phyloP scores from a whole-genome alignment of 2,329 filamentous ascomycete species.

The Phialophora macrospora region DNA sequence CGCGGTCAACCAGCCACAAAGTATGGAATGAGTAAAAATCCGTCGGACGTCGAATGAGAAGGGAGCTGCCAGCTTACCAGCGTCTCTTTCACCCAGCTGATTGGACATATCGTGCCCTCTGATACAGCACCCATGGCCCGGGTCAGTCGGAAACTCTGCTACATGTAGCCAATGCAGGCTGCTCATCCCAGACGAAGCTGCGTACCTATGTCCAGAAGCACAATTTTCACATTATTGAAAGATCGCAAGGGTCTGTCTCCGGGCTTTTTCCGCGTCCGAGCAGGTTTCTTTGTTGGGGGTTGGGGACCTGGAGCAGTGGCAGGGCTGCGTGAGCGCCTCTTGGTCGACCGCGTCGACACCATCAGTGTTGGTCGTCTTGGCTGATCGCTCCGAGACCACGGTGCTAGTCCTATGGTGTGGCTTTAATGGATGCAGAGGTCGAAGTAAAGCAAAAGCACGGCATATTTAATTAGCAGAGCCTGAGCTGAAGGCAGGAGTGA shows the following conservation, averaged over 20 bases:
- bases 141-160: conserved; percentile 5
- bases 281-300: conserved; percentile 10
- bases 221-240: conserved; percentile 13
- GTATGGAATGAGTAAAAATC: neutral
- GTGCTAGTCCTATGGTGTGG: neutral
- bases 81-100: conserved; percentile 35
- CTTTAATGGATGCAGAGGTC: neutral
- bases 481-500: neutral
- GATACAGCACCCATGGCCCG: neutral
- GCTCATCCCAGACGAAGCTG: neutral
- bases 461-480: neutral
- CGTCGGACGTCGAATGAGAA: neutral
- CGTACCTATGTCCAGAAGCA: conserved; percentile 30
- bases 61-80: conserved; percentile 20
- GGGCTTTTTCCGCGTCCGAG: conserved; percentile 3
- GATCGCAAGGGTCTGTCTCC: neutral
- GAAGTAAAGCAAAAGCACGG: neutral
- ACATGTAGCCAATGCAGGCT: neutral
- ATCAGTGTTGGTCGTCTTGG: neutral
- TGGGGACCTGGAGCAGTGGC: conserved; percentile 5
- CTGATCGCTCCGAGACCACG: neutral
- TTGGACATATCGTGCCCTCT: conserved; percentile 38
- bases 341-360: conserved; percentile 26
- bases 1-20: neutral
- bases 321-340: conserved; percentile 24